Percentiles rank a stretch among this genome's conserved stretches.
Conservation (phyloP, 805 yeast species). For the Metschnikowia aberdeeniae region DNA sequence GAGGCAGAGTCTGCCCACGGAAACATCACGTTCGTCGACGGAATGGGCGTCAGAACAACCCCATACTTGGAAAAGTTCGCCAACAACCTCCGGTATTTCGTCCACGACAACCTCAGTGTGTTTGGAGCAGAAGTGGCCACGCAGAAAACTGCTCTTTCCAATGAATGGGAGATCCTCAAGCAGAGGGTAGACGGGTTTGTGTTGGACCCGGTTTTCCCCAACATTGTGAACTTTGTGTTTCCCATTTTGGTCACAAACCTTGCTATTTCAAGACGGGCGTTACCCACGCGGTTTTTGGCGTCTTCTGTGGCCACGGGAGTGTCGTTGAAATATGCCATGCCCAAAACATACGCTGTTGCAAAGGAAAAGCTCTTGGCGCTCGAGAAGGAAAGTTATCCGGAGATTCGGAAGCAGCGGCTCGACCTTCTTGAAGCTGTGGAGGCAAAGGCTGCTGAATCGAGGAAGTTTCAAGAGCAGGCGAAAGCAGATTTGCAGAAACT, state of each 20-base stretch:
- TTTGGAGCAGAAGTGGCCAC: slow-evolving; percentile 44
- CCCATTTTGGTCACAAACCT: slow-evolving; percentile 56
- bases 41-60: slow-evolving; percentile 51
- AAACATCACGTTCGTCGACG: slow-evolving; percentile 41
- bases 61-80: slow-evolving; percentile 44
- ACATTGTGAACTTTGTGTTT: slow-evolving; percentile 50
- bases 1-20: slow-evolving; percentile 38
- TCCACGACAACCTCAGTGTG: slow-evolving; percentile 35
- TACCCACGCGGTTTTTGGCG: slow-evolving; percentile 48
- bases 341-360: slow-evolving; percentile 23
- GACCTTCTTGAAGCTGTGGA: slow-evolving; percentile 14
- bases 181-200: slow-evolving; percentile 32
- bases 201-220: slow-evolving; percentile 54
- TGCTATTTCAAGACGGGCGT: slow-evolving; percentile 41
- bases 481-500: slow-evolving; percentile 15
- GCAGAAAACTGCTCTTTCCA: slow-evolving; percentile 42
- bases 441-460: slow-evolving; percentile 11
- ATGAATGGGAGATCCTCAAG: slow-evolving; percentile 36
- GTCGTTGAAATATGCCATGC: slow-evolving; percentile 47
- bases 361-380: slow-evolving; percentile 18
- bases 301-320: slow-evolving; percentile 48
- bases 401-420: slow-evolving; percentile 25
- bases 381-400: slow-evolving; percentile 31
- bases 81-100: slow-evolving; percentile 35
- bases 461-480: slow-evolving; percentile 9